Conservation (phyloP, 805 yeast genomes). For the Pichia phayaonensis region DNA sequence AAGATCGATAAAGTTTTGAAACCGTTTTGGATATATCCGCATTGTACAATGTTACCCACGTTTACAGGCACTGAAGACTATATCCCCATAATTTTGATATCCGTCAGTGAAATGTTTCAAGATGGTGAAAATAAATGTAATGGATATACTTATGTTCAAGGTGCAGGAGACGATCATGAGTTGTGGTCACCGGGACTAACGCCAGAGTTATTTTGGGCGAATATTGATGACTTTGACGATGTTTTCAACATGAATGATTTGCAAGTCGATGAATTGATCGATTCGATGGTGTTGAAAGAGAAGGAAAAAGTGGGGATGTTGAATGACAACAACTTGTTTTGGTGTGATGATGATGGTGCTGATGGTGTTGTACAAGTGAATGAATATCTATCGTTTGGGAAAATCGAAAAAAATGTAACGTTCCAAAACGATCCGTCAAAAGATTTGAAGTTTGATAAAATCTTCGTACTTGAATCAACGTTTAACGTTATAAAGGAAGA, state of each 20-base stretch:
- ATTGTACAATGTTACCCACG: conserved; percentile 16
- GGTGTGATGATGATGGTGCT: not conserved
- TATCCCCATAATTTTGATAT: conserved; percentile 43
- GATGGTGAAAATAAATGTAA: conserved; percentile 44
- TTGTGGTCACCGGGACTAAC: conserved; percentile 60
- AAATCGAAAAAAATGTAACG: conserved; percentile 7
- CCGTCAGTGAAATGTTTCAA: conserved; percentile 55
- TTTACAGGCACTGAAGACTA: conserved; percentile 10
- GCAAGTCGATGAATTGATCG: conserved; percentile 19
- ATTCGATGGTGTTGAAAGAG: not conserved
- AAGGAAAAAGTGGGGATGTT: not conserved
- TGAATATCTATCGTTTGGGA: conserved; percentile 19
- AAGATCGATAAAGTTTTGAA: conserved; percentile 42
- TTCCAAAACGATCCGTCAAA: not conserved
- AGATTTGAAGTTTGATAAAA: conserved; percentile 20
- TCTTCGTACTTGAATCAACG: conserved; percentile 15
- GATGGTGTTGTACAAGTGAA: conserved; percentile 9
- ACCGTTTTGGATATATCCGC: conserved; percentile 68
- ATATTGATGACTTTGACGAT: conserved; percentile 22
- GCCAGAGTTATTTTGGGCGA: conserved; percentile 52
- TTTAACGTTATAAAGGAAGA: conserved; percentile 1
- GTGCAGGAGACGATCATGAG: conserved; percentile 94
- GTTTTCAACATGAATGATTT: conserved; percentile 21
- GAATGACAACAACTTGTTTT: not conserved
- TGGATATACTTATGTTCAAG: conserved; percentile 69